These are phyloP conservation scores for Flaveria trinervia DNA, from an alignment of 129 eudicot species.

Conservation along the genomic window DNA sequence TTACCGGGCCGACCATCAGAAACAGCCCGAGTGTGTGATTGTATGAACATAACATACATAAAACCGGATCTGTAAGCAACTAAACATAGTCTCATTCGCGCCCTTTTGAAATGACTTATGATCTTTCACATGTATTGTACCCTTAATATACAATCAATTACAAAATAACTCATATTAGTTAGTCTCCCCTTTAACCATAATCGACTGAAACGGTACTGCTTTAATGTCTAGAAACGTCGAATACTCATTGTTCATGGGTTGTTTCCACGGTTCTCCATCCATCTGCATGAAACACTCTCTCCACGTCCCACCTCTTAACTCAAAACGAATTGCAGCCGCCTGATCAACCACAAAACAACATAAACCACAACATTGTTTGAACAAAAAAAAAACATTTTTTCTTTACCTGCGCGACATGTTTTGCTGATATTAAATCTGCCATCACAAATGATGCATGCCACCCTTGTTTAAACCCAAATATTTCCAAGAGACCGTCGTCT, in stretches of 20 bases:
- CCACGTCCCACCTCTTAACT: conserved; percentile 92
- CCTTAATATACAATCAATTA: neutral
- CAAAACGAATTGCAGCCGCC: conserved; percentile 80
- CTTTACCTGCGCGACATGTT: conserved; percentile 93
- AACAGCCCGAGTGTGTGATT: neutral
- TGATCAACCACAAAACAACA: conserved; percentile 18
- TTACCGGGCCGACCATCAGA: neutral
- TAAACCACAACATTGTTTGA: conserved; percentile 3
- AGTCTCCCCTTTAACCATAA: conserved; percentile 58
- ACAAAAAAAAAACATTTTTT: neutral
- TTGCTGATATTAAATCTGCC: conserved; percentile 87
- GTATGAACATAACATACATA: neutral
- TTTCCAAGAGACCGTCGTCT: conserved; percentile 86
- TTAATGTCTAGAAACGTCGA: conserved; percentile 79
- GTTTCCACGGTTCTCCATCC: conserved; percentile 99
- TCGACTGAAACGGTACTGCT: conserved; percentile 63
- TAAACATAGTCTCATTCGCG: neutral
- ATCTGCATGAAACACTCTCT: conserved; percentile 64
- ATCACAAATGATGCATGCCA: conserved; percentile 99
- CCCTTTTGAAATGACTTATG: neutral
- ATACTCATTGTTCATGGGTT: conserved; percentile 62
- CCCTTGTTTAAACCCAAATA: conserved; percentile 94
- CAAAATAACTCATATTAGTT: conserved; percentile 10
- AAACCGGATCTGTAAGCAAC: neutral
- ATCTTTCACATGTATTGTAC: neutral